A percentile compares a stretch with the other conserved stretches of the same genome.
Conservation (phyloP, 2,329 filamentous ascomycete species). For the Camillea tinctor region DNA sequence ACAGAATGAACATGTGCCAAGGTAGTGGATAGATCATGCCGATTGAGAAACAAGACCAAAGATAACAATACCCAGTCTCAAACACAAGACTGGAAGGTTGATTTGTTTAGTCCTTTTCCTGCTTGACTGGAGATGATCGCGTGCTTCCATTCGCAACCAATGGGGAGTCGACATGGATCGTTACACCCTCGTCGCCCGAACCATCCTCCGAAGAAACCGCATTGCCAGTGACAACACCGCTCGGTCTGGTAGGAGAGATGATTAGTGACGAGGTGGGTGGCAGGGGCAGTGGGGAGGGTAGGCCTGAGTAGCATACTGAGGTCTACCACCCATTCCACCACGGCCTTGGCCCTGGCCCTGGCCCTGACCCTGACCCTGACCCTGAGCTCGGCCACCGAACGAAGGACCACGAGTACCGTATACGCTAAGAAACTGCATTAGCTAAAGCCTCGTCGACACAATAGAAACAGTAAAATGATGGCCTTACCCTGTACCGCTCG, state of each 20-base stretch:
- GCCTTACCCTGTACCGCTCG: conserved; percentile 21
- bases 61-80: conserved; percentile 20
- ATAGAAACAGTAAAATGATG: conserved; percentile 4
- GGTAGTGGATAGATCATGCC: conserved; percentile 27
- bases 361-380: conserved; percentile 12
- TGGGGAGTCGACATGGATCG: conserved; percentile 52
- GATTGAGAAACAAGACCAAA: conserved; percentile 29
- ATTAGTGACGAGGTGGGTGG: conserved; percentile 15
- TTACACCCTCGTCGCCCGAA: conserved; percentile 51
- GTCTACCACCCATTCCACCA: conserved; percentile 7
- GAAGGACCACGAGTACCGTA: conserved; percentile 13
- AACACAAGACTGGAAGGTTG: conserved; percentile 15
- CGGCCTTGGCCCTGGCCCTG: conserved; percentile 15
- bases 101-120: conserved; percentile 37
- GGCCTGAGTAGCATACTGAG: conserved; percentile 15
- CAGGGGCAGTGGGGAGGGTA: neutral
- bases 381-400: conserved; percentile 12
- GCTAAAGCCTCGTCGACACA: neutral
- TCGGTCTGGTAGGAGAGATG: conserved; percentile 42
- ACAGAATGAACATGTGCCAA: conserved; percentile 24
- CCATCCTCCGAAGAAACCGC: conserved; percentile 46
- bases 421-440: conserved; percentile 12
- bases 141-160: conserved; percentile 43
- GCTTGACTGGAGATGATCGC: conserved; percentile 49
- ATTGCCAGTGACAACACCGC: conserved; percentile 38